Evolutionary conservation across 2,329 filamentous ascomycete species (phyloP), one percentile per base, ranked within the genome.

Genomic region (Dactylellina sp.): DNA sequence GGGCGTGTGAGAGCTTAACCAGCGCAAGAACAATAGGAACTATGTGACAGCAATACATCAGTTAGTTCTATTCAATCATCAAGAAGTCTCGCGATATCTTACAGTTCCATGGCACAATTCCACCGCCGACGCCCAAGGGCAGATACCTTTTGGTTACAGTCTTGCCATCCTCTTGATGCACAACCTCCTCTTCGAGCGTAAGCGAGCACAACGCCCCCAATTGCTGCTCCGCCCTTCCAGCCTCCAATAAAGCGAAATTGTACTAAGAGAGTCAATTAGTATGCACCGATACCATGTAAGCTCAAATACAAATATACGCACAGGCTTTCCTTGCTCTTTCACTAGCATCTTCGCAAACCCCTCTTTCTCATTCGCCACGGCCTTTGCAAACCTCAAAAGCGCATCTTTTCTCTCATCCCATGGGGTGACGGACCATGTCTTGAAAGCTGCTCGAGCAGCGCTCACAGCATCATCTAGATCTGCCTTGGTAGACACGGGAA

Each of bases 41-140:
- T 71, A 32, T 12, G 32, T n/a, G n/a, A 40, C 37, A 40, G 14
- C 6, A 14, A 16, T 9, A 5, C 28, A 32, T 32, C 9, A 9
- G 28, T 32, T 32, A 32, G 28, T 32, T 9, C 9, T 4, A 32
- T 32, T 5, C 28, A 32, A 5, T 5, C 9, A 32, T 32, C 28
- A 32, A 32, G 28, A 5, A 32, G 9, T 32, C 39, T 37, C n/a
- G 47, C 4, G 11, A 42, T 40, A 16, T 28, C 2, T 82, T 81
- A 75, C 80, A 88, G 78, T 89, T 89, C 87, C 87, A 89, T 0
- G 86, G 86, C 22, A 85, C 84, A 76, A 88, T 88, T 68, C 84
- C 87, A 11, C 82, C 85, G 1, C 83, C 81, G 2, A 85, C 82
- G 35, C 85, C 85, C 40, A 86, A 80, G 0, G 85, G 85, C 18